These are phyloP conservation scores for Saposhnikovia divaricata DNA, from an alignment of 129 eudicot genomes.

Conservation along the genomic window DNA sequence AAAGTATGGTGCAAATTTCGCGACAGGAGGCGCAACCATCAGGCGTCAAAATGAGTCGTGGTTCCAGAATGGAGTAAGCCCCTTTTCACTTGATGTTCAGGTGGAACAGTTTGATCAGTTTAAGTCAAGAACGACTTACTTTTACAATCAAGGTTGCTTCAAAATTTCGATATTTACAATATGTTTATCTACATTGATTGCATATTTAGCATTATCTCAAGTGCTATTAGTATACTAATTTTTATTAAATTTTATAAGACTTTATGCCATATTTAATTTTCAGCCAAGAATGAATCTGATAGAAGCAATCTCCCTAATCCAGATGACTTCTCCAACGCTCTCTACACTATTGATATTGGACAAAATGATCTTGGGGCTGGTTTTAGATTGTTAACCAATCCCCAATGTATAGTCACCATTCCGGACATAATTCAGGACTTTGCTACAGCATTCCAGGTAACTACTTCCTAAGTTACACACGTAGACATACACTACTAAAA, in stretches of 20 bases:
- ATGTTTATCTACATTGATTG: not conserved
- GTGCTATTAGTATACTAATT: not conserved
- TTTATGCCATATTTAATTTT: conserved; percentile 3
- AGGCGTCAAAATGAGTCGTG: no score
- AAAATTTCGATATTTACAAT: not conserved
- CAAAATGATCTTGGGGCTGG: conserved; percentile 54
- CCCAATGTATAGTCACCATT: conserved; percentile 25
- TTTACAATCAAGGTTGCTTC: conserved; percentile 44
- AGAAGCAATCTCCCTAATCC: conserved; percentile 46
- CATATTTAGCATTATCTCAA: not conserved
- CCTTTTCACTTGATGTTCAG: no score
- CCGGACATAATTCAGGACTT: conserved; percentile 37
- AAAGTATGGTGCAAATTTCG: no score
- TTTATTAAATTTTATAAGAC: not conserved
- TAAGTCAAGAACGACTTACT: conserved; percentile 44
- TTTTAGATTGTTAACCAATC: conserved; percentile 31
- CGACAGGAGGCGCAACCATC: no score
- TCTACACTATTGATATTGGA: conserved; percentile 70
- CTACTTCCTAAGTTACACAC: not conserved
- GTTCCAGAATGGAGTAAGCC: no score
- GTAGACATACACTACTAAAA: no score
- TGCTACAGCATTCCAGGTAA: conserved; percentile 34
- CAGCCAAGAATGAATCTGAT: conserved; percentile 25
- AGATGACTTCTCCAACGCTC: conserved; percentile 43
- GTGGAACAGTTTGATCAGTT: conserved; percentile 54